Evolutionary conservation across 1,139 yeast genomes (phyloP).

Genomic region (Hyphopichia fennica): DNA sequence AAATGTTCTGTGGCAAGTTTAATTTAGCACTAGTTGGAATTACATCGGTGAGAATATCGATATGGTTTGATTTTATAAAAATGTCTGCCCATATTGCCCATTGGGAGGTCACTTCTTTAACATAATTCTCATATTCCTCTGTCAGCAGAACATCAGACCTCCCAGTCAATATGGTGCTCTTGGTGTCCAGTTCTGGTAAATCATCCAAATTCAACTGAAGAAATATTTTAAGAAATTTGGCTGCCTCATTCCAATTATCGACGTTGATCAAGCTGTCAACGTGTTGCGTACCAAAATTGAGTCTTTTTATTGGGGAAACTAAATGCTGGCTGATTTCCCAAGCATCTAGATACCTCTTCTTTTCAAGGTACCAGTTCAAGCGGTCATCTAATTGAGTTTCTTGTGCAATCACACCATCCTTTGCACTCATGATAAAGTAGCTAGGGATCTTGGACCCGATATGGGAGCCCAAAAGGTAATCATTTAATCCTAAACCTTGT

Average conservation of each 20-base stretch:
- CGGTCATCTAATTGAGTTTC: conserved; percentile 69
- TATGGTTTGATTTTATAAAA: conserved; percentile 52
- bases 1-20: conserved; percentile 40
- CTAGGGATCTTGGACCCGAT: conserved; percentile 33
- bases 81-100: conserved; percentile 71
- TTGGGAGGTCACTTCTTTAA: conserved; percentile 39
- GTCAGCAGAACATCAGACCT: conserved; percentile 7
- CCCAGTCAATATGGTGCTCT: conserved; percentile 25
- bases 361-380: conserved; percentile 68
- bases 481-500: conserved; percentile 71
- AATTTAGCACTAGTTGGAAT: conserved; percentile 51
- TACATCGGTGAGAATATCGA: conserved; percentile 46
- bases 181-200: conserved; percentile 31
- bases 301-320: conserved; percentile 48
- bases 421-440: conserved; percentile 75
- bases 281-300: conserved; percentile 63
- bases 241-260: conserved; percentile 60
- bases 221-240: conserved; percentile 46
- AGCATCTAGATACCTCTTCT: conserved; percentile 58
- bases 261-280: conserved; percentile 53
- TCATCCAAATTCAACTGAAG: conserved; percentile 30
- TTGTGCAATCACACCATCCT: conserved; percentile 76
- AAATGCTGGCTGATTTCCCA: conserved; percentile 73
- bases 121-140: conserved; percentile 29
- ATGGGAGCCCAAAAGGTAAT: conserved; percentile 63